A percentile compares a stretch with the other conserved stretches of the same genome.
Conservation (phyloP, 2,329 filamentous ascomycete genomes). For the Fonsecaea monophora region DNA sequence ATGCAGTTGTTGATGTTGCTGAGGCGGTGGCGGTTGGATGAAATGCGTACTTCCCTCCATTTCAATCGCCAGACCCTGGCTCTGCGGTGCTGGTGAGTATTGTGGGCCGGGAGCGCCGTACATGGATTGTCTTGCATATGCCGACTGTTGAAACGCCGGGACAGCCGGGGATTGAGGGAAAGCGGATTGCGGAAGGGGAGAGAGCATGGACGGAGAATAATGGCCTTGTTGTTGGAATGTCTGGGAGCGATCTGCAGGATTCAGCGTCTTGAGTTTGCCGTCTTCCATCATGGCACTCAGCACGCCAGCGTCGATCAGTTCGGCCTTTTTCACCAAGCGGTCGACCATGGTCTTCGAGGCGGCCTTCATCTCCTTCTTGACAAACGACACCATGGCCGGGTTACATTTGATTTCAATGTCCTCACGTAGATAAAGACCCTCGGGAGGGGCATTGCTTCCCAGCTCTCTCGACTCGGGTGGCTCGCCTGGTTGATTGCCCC, state of each 20-base stretch:
- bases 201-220: conserved; percentile 31
- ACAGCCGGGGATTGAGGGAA: conserved; percentile 20
- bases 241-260: conserved; percentile 36
- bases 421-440: conserved; percentile 79
- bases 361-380: conserved; percentile 82
- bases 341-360: conserved; percentile 75
- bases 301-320: conserved; percentile 47
- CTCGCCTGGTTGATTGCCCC: conserved; percentile 75
- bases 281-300: conserved; percentile 40
- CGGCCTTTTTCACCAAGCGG: conserved; percentile 61
- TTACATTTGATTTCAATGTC: conserved; percentile 85
- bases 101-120: conserved; percentile 17
- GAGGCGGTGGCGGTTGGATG: conserved; percentile 3
- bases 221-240: conserved; percentile 29
- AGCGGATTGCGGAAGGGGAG: conserved; percentile 20
- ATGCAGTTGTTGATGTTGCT: conserved; percentile 17
- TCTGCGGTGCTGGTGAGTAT: conserved; percentile 11
- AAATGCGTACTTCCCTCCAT: conserved; percentile 38
- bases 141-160: conserved; percentile 20
- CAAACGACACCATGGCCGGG: conserved; percentile 74
- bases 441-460: conserved; percentile 68
- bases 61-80: conserved; percentile 38
- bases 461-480: conserved; percentile 69
- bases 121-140: conserved; percentile 30
- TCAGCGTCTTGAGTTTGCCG: conserved; percentile 36